Evolutionary conservation across 2,329 filamentous ascomycete genomes (phyloP), one percentile per base, ranked within the genome.

Genomic region (Chaetomium globosum): DNA sequence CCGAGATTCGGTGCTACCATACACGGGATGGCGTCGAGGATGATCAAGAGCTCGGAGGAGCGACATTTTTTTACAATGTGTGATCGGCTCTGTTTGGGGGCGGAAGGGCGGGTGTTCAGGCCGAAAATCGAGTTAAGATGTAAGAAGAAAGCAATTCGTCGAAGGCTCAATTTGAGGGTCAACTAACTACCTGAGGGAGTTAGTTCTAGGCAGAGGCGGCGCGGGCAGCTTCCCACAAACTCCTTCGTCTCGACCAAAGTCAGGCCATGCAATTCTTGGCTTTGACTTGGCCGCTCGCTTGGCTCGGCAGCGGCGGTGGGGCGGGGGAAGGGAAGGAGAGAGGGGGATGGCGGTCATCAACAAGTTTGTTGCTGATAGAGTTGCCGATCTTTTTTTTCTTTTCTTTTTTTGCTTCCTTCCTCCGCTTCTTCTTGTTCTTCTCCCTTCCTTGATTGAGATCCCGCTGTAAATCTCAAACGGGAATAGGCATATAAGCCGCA

Each of bases 191-290:
- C 33, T 36, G 12, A 12, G 33, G 33, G 26, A 26, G 26, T 26
- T 12, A 36, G 9, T 36, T 36, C 33, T 36, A 36, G 33, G 33
- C 33, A 10, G 33, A 36, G 33, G 33, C 9, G 33, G 33, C 33
- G 33, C 33, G 33, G 33, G 33, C 33, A 36, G 33, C 33, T 36
- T 36, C 33, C 33, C 33, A 36, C 4, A 3, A 43, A 43, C 16
- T 43, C 39, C 39, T 43, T 43, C 19, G 8, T 26, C 51, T 16
- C 19, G 30, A 43, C n/a, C 43, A 13, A 39, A 48, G 36, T 60
- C 62, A 64, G 62, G 62, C 62, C 56, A 64, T 55, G 30, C 49
- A n/a, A 10, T 36, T 33, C 63, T 65, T 61, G 63, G 63, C 62
- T 26, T 43, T 30, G 10, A 39, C 51, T 60, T 51, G 62, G 57